phyloP scores from a whole-genome alignment of 2,329 filamentous ascomycete species.

The Stagonosporopsis chrysanthemi region DNA sequence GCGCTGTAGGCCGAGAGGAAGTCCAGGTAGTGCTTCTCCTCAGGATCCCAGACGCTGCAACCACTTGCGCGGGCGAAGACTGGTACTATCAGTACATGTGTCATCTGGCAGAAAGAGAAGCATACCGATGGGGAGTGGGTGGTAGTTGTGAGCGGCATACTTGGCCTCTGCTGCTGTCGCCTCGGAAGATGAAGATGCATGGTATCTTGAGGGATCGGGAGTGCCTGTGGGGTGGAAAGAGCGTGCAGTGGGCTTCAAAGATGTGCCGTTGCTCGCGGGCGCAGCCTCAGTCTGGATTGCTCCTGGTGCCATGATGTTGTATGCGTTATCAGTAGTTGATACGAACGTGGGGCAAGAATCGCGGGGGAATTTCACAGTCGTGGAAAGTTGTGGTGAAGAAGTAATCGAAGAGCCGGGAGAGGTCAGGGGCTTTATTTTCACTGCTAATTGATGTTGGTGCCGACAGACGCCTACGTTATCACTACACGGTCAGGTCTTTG shows the following conservation, averaged over 20 bases:
- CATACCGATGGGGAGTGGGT: slow-evolving; percentile 83
- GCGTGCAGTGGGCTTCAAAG: slow-evolving; percentile 49
- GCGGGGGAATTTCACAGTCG: slow-evolving; percentile 19
- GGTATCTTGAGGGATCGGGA: slow-evolving; percentile 61
- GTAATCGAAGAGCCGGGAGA: slow-evolving; percentile 14
- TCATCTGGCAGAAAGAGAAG: not conserved
- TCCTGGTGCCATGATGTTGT: slow-evolving; percentile 45
- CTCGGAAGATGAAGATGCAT: slow-evolving; percentile 77
- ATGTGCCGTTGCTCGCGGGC: slow-evolving; percentile 36
- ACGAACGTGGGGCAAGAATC: slow-evolving; percentile 27
- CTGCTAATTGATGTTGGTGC: slow-evolving; percentile 26
- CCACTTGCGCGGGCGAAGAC: slow-evolving; percentile 82
- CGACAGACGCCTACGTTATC: slow-evolving; percentile 37
- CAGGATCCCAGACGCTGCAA: slow-evolving; percentile 93
- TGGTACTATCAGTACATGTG: slow-evolving; percentile 25
- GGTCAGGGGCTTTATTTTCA: slow-evolving; percentile 32
- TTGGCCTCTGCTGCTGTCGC: slow-evolving; percentile 84
- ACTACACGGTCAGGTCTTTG: slow-evolving; percentile 24
- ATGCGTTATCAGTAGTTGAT: slow-evolving; percentile 22
- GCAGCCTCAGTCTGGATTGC: slow-evolving; percentile 39
- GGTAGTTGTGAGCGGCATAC: slow-evolving; percentile 97
- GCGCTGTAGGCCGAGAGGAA: slow-evolving; percentile 98
- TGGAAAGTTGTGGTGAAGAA: slow-evolving; percentile 10
- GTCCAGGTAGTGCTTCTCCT: slow-evolving; percentile 90
- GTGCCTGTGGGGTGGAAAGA: slow-evolving; percentile 49